Percentiles rank a stretch among this genome's conserved stretches.
Conservation (phyloP, 2,329 filamentous ascomycete species). For the Aspergillus fumigatus region DNA sequence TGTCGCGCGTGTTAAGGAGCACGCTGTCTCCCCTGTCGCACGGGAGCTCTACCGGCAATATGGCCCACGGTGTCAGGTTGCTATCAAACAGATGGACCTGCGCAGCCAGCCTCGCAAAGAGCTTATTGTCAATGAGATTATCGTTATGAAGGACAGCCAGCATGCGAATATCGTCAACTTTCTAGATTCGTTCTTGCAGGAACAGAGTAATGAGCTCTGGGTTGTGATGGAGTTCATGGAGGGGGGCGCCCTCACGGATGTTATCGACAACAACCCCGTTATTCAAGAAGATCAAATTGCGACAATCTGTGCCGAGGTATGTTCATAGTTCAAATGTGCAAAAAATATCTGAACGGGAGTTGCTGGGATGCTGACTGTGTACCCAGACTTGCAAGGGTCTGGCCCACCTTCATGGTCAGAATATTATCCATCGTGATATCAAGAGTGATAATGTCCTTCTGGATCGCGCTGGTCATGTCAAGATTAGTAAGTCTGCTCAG, state of each 20-base stretch:
- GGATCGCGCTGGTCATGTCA: constrained; percentile 90
- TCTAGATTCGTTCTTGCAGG: constrained; percentile 91
- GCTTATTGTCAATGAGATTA: constrained; percentile 98
- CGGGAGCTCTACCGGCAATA: constrained; percentile 73
- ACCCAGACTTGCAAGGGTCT: constrained; percentile 86
- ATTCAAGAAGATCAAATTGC: constrained; percentile 97
- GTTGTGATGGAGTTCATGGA: constrained; percentile 99
- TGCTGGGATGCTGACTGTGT: neutral
- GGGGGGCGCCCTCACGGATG: constrained; percentile 92
- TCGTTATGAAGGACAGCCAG: constrained; percentile 99
- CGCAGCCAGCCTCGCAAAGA: constrained; percentile 96
- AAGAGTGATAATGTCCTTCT: constrained; percentile 98
- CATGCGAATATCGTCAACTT: constrained; percentile 99
- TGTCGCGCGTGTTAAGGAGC: constrained; percentile 90
- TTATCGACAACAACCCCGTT: constrained; percentile 93
- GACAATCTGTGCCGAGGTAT: constrained; percentile 92
- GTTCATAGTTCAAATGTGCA: constrained; percentile 21
- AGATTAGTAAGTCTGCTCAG: constrained; percentile 71
- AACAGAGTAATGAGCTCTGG: constrained; percentile 95
- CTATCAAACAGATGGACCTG: constrained; percentile 99
- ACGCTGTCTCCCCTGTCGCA: constrained; percentile 74
- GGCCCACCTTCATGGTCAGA: constrained; percentile 89
- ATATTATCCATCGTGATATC: constrained; percentile 98
- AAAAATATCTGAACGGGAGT: neutral
- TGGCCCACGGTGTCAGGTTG: constrained; percentile 80